Evolutionary conservation across 352 stramenopile species (phyloP).

Genomic region (Phytophthora pini): DNA sequence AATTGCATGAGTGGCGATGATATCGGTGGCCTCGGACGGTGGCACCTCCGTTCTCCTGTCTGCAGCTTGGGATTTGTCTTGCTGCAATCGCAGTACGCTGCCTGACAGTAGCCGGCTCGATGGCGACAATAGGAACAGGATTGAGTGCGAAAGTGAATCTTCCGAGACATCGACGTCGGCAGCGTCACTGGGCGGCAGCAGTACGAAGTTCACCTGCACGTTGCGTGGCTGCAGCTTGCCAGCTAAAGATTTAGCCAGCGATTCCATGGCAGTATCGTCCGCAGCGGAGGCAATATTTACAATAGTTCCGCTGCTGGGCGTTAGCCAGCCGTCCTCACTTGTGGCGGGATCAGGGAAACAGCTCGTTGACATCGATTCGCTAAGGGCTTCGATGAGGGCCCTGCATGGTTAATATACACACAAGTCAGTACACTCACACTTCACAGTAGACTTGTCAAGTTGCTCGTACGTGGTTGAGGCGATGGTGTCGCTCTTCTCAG

Average conservation of each 20-base stretch:
- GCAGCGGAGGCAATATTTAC: constrained; percentile 26
- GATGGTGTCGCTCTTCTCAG: constrained; percentile 14
- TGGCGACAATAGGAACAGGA: constrained; percentile 71
- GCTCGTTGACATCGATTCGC: constrained; percentile 31
- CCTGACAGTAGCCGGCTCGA: constrained; percentile 56
- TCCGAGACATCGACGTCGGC: constrained; percentile 5
- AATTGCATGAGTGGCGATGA: constrained; percentile 27
- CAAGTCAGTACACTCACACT: constrained; percentile 2
- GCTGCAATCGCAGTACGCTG: constrained; percentile 60
- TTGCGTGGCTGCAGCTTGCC: constrained; percentile 45
- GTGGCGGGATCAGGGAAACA: constrained; percentile 31
- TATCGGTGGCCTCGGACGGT: constrained; percentile 4
- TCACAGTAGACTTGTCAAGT: not conserved
- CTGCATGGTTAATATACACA: constrained; percentile 20
- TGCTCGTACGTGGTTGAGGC: constrained; percentile 25
- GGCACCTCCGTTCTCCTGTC: constrained; percentile 18
- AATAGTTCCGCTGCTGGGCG: constrained; percentile 30
- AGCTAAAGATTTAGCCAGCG: constrained; percentile 50
- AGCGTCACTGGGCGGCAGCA: constrained; percentile 30
- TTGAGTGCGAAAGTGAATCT: constrained; percentile 53
- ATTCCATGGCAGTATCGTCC: constrained; percentile 38
- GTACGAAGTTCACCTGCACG: constrained; percentile 65
- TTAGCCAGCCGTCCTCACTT: constrained; percentile 23
- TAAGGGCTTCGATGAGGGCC: constrained; percentile 30
- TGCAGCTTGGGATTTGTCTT: constrained; percentile 18